Percentiles rank a stretch among this genome's conserved stretches.
Conservation (phyloP, 768 basidiomycete genomes). For the Boletus sensibilis region DNA sequence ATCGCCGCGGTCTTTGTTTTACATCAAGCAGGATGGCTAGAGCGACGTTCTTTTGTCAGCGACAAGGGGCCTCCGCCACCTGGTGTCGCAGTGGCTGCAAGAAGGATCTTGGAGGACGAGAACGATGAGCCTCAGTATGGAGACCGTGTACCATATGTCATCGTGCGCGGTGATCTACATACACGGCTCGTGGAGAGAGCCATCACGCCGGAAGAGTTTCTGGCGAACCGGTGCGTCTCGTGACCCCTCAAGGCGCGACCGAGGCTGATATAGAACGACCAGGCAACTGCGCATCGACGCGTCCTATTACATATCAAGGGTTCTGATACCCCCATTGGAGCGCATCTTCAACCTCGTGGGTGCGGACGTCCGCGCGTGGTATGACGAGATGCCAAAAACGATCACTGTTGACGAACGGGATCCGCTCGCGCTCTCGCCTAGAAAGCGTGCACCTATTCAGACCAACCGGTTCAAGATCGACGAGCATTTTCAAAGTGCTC, state of each 20-base stretch:
- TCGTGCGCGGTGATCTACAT: constrained; percentile 62
- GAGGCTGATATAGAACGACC: background rate
- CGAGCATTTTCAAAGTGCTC: constrained; percentile 68
- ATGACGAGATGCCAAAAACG: constrained; percentile 77
- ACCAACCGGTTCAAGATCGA: constrained; percentile 57
- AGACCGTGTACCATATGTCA: constrained; percentile 91
- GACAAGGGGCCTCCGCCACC: constrained; percentile 86
- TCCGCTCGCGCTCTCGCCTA: constrained; percentile 36
- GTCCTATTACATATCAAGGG: constrained; percentile 80
- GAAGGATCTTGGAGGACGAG: constrained; percentile 69
- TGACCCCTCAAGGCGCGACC: background rate
- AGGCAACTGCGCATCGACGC: constrained; percentile 81
- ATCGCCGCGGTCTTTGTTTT: background rate
- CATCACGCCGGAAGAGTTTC: constrained; percentile 66
- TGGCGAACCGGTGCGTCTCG: constrained; percentile 55
- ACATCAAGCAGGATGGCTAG: background rate
- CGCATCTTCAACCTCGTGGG: constrained; percentile 91
- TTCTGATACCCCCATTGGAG: constrained; percentile 87
- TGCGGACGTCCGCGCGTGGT: constrained; percentile 86
- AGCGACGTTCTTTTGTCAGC: constrained; percentile 38
- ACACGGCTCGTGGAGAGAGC: constrained; percentile 73
- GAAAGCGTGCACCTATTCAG: constrained; percentile 29
- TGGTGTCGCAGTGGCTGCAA: constrained; percentile 85
- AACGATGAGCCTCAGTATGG: constrained; percentile 88
- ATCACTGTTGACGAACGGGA: constrained; percentile 39